Evolutionary conservation across 441 rosid species (phyloP), one percentile per base, ranked within the genome.

Genomic region (Pelargonium myrrhifolium): DNA sequence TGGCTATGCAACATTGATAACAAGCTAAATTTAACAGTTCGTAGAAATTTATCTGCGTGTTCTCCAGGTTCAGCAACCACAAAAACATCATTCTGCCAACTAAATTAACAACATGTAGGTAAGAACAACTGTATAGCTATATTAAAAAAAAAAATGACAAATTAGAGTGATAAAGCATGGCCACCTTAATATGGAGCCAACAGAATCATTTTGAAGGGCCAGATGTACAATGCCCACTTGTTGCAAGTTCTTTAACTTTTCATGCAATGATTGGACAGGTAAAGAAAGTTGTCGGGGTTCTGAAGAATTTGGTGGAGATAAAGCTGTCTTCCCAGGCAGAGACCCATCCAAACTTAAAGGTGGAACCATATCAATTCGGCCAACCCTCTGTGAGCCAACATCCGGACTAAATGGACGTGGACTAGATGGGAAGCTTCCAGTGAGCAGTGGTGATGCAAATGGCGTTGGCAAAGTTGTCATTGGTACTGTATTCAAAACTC

Each of bases 1-100:
- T 72, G 79, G 69, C 77, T 83, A 73, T 71, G 85, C 78, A 78
- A 78, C 71, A 83, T 75, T 9, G 96, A 83, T 66, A 87, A 73
- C 75, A 88, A 81, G 80, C 94, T 91, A 80, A 82, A 58, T 83
- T 94, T 94, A 56, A 91, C 92, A 64, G 82, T 87, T 69, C 78
- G 97, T 37, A 94, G 85, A 78, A 94, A 94, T 81, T 84, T 91
- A 69, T 88, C 90, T 0, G 97, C 96, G 21, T 83, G 91, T 70
- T 87, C 99, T 71, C 99, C 99, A 67, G 99, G 99, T 78, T 94
- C 99, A 64, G 97, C 96, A 65, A 94, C 97, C 73, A 91, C 99
- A 83, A 91, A 88, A 17, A 94, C 99, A 72, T 91, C 99, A 76
- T 88, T 94, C 79, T 94, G 96, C 97, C 97, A 94, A 76, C 95